Evolutionary conservation across 768 basidiomycete species (phyloP), one percentile per base, ranked within the genome.

Genomic region (Suillus subalutaceus): DNA sequence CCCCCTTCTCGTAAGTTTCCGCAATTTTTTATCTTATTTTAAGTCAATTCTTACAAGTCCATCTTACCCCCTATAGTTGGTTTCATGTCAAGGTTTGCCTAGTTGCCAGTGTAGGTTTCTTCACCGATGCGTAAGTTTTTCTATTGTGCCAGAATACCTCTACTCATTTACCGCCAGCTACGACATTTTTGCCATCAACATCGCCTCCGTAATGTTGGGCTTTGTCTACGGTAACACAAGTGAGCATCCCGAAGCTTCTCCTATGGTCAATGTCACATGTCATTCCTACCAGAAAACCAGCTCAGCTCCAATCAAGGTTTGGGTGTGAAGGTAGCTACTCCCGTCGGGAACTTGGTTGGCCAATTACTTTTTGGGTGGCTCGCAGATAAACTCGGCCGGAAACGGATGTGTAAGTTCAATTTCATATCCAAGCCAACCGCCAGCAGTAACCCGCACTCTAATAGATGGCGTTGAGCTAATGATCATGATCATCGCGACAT

Each of bases 161-260:
- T 4, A 9, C 20, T 55, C 35, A 44, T 38, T 13, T 10, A 4
- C n/a, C 6, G 7, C 12, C 6, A 77, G 76, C 37, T 93, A 93
- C 72, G 93, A 94, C 68, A 90, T 96, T 66, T 97, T 96, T 72
- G 91, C 93, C 7, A 96, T 96, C 79, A 93, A 90, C 76, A 92
- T 96, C 58, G 93, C 87, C 1, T 87, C 91, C 0, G 82, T 82
- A 0, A 96, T 96, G 93, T 79, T 97, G 64, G 92, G 90, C 32
- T 92, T 89, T 72, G 88, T 95, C 65, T 96, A 96, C 61, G 86
- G 87, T 56, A 62, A 74, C 18, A 63, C 55, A 7, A 71, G 70
- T 70, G 38, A 30, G 57, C 66, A 23, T 8, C 48, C 10, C n/a
- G 5, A 5, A 20, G 1, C 8, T 15, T 32, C 40, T 48, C 6